Percentiles rank a stretch among this genome's conserved stretches.
phyloP scores from a whole-genome alignment of 768 basidiomycete genomes.

The Auricularia heimuer region DNA sequence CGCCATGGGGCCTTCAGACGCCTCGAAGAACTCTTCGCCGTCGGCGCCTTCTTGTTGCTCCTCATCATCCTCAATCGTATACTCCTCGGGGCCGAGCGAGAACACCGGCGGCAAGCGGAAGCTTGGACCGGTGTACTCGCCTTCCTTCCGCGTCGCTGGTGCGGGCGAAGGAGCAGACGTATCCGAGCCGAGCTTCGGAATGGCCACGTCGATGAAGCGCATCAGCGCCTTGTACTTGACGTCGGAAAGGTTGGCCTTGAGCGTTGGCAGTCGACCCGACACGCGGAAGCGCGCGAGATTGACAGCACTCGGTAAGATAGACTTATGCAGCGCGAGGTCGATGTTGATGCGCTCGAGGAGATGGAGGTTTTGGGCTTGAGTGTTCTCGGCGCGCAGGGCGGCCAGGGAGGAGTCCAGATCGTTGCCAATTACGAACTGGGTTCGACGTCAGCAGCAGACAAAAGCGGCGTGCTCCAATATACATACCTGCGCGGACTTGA shows the following conservation, averaged over 20 bases:
- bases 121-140: not conserved
- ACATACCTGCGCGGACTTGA: constrained; percentile 82
- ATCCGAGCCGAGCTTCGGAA: constrained; percentile 67
- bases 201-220: constrained; percentile 82
- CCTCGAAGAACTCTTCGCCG: constrained; percentile 64
- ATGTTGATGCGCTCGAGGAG: constrained; percentile 88
- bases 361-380: constrained; percentile 51
- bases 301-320: constrained; percentile 76
- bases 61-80: constrained; percentile 37
- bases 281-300: constrained; percentile 85
- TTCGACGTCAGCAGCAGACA: constrained; percentile 5
- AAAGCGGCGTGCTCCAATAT: no score
- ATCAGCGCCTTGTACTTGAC: constrained; percentile 86
- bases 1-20: constrained; percentile 45
- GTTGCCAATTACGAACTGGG: constrained; percentile 80
- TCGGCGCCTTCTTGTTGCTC: constrained; percentile 28
- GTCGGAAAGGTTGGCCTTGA: constrained; percentile 86
- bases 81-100: constrained; percentile 55
- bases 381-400: constrained; percentile 53
- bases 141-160: not conserved
- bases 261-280: constrained; percentile 74
- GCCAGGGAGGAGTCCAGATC: constrained; percentile 72
- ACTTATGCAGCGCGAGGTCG: constrained; percentile 80
- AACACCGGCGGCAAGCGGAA: constrained; percentile 32
- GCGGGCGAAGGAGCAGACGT: constrained; percentile 7